Evolutionary conservation across 352 stramenopile genomes (phyloP).

Genomic region (Phytophthora ohioensis): DNA sequence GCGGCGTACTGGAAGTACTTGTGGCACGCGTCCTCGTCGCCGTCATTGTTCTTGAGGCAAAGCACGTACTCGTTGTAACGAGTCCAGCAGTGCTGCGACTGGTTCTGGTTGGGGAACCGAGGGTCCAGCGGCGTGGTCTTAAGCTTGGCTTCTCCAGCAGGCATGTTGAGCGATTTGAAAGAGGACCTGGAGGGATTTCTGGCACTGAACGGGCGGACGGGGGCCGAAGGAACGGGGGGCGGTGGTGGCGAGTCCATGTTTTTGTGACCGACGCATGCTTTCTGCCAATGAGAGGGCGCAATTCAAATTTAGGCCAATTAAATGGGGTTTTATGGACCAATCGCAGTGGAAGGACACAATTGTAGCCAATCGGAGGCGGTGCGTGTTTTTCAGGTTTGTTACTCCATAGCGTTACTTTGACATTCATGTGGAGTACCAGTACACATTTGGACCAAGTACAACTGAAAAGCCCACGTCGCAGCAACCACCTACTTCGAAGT

Average conservation of each 20-base stretch:
- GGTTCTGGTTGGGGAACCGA: conserved; percentile 90
- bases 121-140: conserved; percentile 89
- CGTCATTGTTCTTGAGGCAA: conserved; percentile 96
- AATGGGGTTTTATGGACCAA: conserved; percentile 7
- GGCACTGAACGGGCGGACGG: conserved; percentile 33
- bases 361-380: conserved; percentile 7
- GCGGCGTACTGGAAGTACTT: conserved; percentile 76
- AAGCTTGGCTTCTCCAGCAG: conserved; percentile 55
- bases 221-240: conserved; percentile 37
- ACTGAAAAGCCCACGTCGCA: too few species aligned
- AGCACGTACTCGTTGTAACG: conserved; percentile 98
- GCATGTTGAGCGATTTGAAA: conserved; percentile 42
- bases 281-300: conserved; percentile 32
- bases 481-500: too few species aligned
- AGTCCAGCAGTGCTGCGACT: conserved; percentile 91
- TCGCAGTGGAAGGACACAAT: neutral
- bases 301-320: conserved; percentile 34
- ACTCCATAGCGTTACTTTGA: conserved; percentile 4
- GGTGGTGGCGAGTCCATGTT: conserved; percentile 43
- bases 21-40: conserved; percentile 93
- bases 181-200: conserved; percentile 26
- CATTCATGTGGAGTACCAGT: neutral
- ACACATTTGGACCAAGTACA: too few species aligned
- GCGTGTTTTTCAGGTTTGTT: conserved; percentile 1
- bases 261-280: conserved; percentile 43